Conservation (phyloP, 78 protist genomes). For the Guillardia theta region DNA sequence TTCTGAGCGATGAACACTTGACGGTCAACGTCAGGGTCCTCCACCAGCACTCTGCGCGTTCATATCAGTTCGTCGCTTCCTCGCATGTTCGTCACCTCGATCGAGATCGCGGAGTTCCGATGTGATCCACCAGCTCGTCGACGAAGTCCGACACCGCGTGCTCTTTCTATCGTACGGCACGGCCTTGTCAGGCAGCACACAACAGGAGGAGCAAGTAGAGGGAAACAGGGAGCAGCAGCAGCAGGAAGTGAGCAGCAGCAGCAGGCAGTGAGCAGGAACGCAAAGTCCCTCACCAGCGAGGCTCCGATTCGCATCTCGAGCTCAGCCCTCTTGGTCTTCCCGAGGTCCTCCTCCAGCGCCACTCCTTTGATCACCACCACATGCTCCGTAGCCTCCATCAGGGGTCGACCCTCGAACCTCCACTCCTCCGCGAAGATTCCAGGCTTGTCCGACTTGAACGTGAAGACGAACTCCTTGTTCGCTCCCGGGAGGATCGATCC, state of each 20-base stretch:
- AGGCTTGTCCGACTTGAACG: conserved; percentile 25
- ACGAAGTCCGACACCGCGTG: neutral
- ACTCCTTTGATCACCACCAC: neutral
- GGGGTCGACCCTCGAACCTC: neutral
- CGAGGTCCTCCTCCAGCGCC: neutral
- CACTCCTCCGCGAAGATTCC: neutral
- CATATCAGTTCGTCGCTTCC: too few species aligned
- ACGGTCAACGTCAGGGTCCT: neutral
- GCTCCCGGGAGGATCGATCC: neutral
- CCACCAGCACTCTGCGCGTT: neutral
- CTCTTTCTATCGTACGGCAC: neutral
- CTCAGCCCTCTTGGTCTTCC: neutral
- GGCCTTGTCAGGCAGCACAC: too few species aligned
- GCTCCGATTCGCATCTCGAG: neutral
- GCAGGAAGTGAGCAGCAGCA: too few species aligned
- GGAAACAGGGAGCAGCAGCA: too few species aligned
- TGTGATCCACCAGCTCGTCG: neutral
- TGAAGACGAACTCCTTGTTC: neutral
- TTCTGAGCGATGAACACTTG: conserved; percentile 36
- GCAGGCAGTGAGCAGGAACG: too few species aligned
- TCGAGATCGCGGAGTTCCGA: neutral
- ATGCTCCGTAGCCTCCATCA: neutral
- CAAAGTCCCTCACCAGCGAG: too few species aligned
- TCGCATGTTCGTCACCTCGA: too few species aligned
- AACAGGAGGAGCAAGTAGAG: too few species aligned